phyloP scores from a whole-genome alignment of 2,329 filamentous ascomycete species.

The Calonectria henricotiae region DNA sequence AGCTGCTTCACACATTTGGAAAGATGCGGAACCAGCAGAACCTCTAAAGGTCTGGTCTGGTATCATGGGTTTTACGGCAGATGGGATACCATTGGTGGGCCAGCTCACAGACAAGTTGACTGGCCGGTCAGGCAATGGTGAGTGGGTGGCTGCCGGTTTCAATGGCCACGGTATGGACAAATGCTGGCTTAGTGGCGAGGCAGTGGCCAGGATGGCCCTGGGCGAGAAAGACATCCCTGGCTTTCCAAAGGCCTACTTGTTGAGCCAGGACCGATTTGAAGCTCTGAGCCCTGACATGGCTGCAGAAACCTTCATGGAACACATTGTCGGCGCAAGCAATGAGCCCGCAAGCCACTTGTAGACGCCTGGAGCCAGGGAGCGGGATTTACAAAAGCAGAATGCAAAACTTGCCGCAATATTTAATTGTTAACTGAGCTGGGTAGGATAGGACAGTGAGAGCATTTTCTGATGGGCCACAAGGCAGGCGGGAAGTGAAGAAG shows the following conservation, averaged over 20 bases:
- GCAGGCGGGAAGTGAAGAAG: neutral
- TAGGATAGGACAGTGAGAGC: neutral
- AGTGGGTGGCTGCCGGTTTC: slow-evolving; percentile 68
- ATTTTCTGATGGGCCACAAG: neutral
- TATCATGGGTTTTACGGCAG: slow-evolving; percentile 64
- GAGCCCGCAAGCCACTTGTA: slow-evolving; percentile 38
- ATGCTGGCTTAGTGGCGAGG: slow-evolving; percentile 67
- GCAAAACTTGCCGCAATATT: neutral
- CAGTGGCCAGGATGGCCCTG: slow-evolving; percentile 53
- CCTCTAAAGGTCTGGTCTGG: slow-evolving; percentile 65
- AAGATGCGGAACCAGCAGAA: slow-evolving; percentile 25
- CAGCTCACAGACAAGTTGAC: slow-evolving; percentile 56
- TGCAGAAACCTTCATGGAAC: slow-evolving; percentile 41
- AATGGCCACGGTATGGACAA: slow-evolving; percentile 68
- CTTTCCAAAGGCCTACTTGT: slow-evolving; percentile 42
- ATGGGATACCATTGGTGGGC: slow-evolving; percentile 67
- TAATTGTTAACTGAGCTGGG: neutral
- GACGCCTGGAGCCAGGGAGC: neutral
- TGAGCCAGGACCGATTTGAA: slow-evolving; percentile 27
- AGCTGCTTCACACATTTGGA: slow-evolving; percentile 58
- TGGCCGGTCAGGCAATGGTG: slow-evolving; percentile 45
- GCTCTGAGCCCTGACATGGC: slow-evolving; percentile 37
- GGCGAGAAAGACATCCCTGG: slow-evolving; percentile 45
- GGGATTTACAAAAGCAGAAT: neutral
- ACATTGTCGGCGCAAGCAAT: slow-evolving; percentile 34